Conservation (phyloP, 1,284 basidiomycete species). For the Blastosporella zonata region DNA sequence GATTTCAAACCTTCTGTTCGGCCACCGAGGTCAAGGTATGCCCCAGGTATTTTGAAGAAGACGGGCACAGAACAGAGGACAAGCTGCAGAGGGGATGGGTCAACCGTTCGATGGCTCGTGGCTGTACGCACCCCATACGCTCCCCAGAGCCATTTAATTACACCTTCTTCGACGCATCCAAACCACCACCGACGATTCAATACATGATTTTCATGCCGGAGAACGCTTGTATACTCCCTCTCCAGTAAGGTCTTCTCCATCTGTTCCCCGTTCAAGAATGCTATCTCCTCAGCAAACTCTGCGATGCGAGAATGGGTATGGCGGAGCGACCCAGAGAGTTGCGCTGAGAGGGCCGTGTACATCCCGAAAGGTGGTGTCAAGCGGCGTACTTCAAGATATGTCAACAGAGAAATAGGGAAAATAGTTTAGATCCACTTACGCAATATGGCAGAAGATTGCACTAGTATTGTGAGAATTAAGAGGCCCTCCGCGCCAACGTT, state of each 20-base stretch:
- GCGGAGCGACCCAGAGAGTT: constrained; percentile 86
- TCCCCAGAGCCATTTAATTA: constrained; percentile 98
- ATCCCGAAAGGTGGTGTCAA: constrained; percentile 93
- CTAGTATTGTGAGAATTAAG: constrained; percentile 79
- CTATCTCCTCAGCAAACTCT: constrained; percentile 93
- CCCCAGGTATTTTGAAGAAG: constrained; percentile 85
- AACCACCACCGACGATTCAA: constrained; percentile 86
- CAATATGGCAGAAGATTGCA: constrained; percentile 79
- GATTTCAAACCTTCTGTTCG: constrained; percentile 74
- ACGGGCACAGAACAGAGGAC: constrained; percentile 93
- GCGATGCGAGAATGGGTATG: constrained; percentile 93
- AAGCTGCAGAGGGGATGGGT: constrained; percentile 43
- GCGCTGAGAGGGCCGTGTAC: constrained; percentile 82
- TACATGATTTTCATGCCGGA: constrained; percentile 88
- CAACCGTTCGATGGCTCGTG: neutral
- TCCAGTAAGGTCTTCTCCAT: constrained; percentile 94
- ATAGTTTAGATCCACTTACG: constrained; percentile 46
- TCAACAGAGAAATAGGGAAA: neutral
- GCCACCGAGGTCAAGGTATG: constrained; percentile 71
- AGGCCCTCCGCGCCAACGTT: constrained; percentile 96
- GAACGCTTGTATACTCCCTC: constrained; percentile 83
- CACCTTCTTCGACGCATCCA: constrained; percentile 90
- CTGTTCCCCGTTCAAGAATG: constrained; percentile 88
- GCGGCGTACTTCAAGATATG: constrained; percentile 61
- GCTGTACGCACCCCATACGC: constrained; percentile 72